Percentiles rank a stretch among this genome's conserved stretches.
phyloP scores from a whole-genome alignment of 257 asterid genomes.

The Mentha longifolia region DNA sequence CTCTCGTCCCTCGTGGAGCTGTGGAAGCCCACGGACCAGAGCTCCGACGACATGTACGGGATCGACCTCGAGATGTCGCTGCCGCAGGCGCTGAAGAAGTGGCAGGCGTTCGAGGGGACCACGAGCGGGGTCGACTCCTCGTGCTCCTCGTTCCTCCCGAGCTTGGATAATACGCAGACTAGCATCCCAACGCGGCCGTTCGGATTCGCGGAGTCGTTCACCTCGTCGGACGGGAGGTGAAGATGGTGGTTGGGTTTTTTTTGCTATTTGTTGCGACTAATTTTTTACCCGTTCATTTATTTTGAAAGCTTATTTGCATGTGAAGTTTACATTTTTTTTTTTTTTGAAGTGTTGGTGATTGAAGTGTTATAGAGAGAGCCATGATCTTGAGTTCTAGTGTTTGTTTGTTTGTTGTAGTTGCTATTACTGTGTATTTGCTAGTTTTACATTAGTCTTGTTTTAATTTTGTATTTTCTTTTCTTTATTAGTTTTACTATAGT shows the following conservation, averaged over 20 bases:
- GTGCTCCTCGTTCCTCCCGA: slow-evolving; percentile 74
- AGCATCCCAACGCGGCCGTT: slow-evolving; percentile 85
- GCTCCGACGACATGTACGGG: slow-evolving; percentile 68
- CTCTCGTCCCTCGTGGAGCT: slow-evolving; percentile 86
- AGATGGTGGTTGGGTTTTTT: background rate
- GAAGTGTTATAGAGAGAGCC: background rate
- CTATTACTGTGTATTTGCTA: background rate
- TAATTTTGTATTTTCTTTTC: too few relatives aligned
- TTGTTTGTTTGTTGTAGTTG: background rate
- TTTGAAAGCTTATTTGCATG: slow-evolving; percentile 15
- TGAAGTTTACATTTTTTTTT: slow-evolving; percentile 14
- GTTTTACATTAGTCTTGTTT: background rate
- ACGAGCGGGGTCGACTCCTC: slow-evolving; percentile 64
- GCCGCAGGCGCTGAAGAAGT: slow-evolving; percentile 89
- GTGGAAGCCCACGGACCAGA: slow-evolving; percentile 80
- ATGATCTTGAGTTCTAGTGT: slow-evolving; percentile 14
- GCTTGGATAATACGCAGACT: slow-evolving; percentile 85
- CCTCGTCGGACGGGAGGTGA: slow-evolving; percentile 87
- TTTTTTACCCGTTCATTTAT: slow-evolving; percentile 35
- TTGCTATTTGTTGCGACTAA: slow-evolving; percentile 22
- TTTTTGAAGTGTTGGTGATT: slow-evolving; percentile 22
- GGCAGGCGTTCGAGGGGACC: slow-evolving; percentile 86
- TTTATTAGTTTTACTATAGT: too few relatives aligned
- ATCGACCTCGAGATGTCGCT: slow-evolving; percentile 90
- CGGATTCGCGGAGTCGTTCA: slow-evolving; percentile 87